Conservation (phyloP, 805 yeast species). For the Cyberlindnera lachancei region DNA sequence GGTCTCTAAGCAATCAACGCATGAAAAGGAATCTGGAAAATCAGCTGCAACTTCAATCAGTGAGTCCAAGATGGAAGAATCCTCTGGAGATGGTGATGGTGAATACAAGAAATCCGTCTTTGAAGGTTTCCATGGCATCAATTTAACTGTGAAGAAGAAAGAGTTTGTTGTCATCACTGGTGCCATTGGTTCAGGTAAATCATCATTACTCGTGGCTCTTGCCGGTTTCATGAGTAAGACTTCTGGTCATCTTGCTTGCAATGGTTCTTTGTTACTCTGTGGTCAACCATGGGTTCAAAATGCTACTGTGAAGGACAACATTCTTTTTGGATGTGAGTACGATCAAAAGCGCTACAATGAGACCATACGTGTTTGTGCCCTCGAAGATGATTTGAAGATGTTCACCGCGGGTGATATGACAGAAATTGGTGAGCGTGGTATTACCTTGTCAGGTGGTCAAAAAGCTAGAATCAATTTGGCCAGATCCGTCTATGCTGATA, state of each 20-base stretch:
- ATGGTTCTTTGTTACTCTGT: slow-evolving; percentile 44
- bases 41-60: slow-evolving; percentile 7
- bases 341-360: slow-evolving; percentile 42
- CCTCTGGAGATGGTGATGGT: slow-evolving; percentile 6
- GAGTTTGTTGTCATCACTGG: slow-evolving; percentile 75
- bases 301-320: slow-evolving; percentile 62
- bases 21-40: slow-evolving; percentile 4
- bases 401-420: slow-evolving; percentile 64
- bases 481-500: slow-evolving; percentile 58
- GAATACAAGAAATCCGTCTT: slow-evolving; percentile 5
- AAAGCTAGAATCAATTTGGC: slow-evolving; percentile 68
- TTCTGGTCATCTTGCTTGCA: slow-evolving; percentile 40
- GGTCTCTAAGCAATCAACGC: too few species aligned
- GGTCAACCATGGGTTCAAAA: slow-evolving; percentile 70
- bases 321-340: slow-evolving; percentile 46
- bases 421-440: slow-evolving; percentile 72
- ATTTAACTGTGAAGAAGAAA: slow-evolving; percentile 2
- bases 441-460: slow-evolving; percentile 73
- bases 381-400: slow-evolving; percentile 48
- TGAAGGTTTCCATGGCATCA: slow-evolving; percentile 12
- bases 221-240: slow-evolving; percentile 56
- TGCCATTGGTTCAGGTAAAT: slow-evolving; percentile 69
- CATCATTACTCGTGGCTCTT: slow-evolving; percentile 59
- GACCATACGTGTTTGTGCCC: slow-evolving; percentile 52
- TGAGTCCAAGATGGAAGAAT: slow-evolving; percentile 7